These are phyloP conservation scores for Candida dendrica DNA, from an alignment of 805 yeast genomes.

Conservation along the genomic window DNA sequence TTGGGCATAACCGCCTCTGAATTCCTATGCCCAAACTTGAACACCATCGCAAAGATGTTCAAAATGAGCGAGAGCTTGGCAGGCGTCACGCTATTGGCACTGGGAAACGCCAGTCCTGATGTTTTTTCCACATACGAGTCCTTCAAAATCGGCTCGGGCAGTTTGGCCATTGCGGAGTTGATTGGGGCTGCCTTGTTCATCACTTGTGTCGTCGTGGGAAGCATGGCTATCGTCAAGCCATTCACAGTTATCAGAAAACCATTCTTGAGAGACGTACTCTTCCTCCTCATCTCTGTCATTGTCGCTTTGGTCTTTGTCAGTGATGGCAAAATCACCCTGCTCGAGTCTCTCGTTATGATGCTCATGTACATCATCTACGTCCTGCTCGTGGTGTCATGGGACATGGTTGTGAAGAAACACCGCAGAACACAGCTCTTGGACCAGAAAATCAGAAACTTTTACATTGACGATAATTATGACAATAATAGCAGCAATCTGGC, in stretches of 20 bases:
- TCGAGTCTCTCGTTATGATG: conserved; percentile 54
- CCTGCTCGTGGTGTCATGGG: conserved; percentile 29
- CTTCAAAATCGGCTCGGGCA: conserved; percentile 58
- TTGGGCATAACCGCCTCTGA: conserved; percentile 82
- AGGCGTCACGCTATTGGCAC: conserved; percentile 82
- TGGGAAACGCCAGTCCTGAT: conserved; percentile 93
- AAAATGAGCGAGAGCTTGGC: conserved; percentile 71
- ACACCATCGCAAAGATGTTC: conserved; percentile 55
- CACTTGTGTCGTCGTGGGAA: conserved; percentile 76
- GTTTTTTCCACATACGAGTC: conserved; percentile 81
- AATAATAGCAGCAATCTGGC: conserved; percentile 1
- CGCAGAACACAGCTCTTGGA: conserved; percentile 13
- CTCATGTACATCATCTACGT: conserved; percentile 55
- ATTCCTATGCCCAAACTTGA: conserved; percentile 73
- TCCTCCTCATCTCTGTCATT: conserved; percentile 45
- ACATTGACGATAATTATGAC: conserved; percentile 6
- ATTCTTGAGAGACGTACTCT: conserved; percentile 40
- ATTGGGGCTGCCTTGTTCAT: conserved; percentile 86
- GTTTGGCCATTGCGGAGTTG: conserved; percentile 85
- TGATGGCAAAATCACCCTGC: conserved; percentile 48
- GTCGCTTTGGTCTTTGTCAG: conserved; percentile 43
- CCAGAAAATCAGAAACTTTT: conserved; percentile 17
- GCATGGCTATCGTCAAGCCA: conserved; percentile 66
- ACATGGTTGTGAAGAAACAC: conserved; percentile 11
- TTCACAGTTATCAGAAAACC: conserved; percentile 42